These are phyloP conservation scores for Ilex aquifolium DNA, from an alignment of 257 asterid genomes.

Conservation along the genomic window DNA sequence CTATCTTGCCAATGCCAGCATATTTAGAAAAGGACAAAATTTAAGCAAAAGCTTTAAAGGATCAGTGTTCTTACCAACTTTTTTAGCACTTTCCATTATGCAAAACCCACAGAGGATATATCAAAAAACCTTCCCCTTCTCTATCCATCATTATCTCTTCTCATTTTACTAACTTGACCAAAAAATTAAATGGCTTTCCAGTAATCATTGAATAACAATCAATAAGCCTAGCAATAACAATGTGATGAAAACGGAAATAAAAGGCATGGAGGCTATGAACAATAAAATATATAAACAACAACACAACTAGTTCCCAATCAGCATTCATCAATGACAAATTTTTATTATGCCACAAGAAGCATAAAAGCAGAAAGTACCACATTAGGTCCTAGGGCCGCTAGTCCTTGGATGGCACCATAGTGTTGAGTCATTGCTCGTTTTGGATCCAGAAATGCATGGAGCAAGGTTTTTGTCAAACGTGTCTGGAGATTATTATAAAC, in stretches of 20 bases:
- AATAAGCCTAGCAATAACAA: not conserved
- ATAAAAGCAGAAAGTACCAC: conserved; percentile 1
- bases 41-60: not conserved
- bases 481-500: conserved; percentile 5
- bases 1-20: not conserved
- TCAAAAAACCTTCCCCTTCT: not conserved
- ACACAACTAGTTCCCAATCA: not conserved
- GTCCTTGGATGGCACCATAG: conserved; percentile 8
- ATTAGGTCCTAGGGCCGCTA: conserved; percentile 7
- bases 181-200: not conserved
- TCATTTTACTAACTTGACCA: not conserved
- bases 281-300: no score
- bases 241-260: not conserved
- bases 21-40: not conserved
- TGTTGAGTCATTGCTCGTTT: conserved; percentile 1
- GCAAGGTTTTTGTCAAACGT: conserved; percentile 1
- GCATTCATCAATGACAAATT: not conserved
- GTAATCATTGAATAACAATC: not conserved
- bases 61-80: not conserved
- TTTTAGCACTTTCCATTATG: not conserved
- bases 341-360: not conserved
- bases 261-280: no score
- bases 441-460: conserved; percentile 3
- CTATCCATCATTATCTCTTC: not conserved
- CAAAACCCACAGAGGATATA: not conserved